phyloP scores from a whole-genome alignment of 2,329 filamentous ascomycete genomes.

The Lachnellula cervina region DNA sequence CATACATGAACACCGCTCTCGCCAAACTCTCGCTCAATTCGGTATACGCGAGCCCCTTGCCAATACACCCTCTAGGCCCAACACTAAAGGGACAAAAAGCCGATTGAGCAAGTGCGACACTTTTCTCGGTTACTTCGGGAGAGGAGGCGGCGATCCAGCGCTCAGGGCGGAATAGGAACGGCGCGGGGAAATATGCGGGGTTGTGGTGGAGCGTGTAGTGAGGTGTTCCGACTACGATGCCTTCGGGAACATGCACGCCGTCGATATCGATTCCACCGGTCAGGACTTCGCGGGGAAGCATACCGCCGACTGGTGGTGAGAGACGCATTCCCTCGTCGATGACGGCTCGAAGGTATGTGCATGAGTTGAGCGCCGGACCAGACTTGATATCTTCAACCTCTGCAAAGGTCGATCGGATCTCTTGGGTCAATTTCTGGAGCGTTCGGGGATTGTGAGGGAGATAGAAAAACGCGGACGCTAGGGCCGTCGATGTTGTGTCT shows the following conservation, averaged over 20 bases:
- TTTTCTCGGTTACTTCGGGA: background rate
- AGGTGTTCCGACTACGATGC: constrained; percentile 40
- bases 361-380: constrained; percentile 28
- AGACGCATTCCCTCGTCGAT: constrained; percentile 33
- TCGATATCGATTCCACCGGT: constrained; percentile 24
- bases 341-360: constrained; percentile 39
- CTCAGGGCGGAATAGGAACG: constrained; percentile 40
- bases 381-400: constrained; percentile 31
- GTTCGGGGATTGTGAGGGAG: constrained; percentile 29
- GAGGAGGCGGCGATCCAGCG: constrained; percentile 36
- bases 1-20: constrained; percentile 20
- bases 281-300: constrained; percentile 24
- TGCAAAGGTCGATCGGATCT: constrained; percentile 13
- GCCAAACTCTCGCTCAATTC: constrained; percentile 23
- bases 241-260: constrained; percentile 33
- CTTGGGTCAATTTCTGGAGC: constrained; percentile 25
- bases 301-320: constrained; percentile 23
- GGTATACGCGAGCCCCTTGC: constrained; percentile 22
- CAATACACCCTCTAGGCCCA: constrained; percentile 26
- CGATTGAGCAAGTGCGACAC: constrained; percentile 6
- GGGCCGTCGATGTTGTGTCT: constrained; percentile 37
- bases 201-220: constrained; percentile 44
- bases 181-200: constrained; percentile 38
- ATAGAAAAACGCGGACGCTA: constrained; percentile 38
- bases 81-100: constrained; percentile 26